Conservation (phyloP, 78 protist genomes). For the Planoprotostelium fungivorum region DNA sequence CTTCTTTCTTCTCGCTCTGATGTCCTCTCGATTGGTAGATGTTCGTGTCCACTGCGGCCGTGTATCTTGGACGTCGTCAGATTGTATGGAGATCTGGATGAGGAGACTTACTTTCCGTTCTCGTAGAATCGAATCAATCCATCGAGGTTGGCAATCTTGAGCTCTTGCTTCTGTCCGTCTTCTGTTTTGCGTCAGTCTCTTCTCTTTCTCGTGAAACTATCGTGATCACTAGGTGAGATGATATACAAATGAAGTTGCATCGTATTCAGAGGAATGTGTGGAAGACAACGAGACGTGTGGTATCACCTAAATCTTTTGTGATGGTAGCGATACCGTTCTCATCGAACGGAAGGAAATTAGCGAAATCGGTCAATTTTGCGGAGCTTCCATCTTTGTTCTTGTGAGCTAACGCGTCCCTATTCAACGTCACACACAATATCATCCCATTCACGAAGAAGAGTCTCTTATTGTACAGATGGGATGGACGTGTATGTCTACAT, state of each 20-base stretch:
- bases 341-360: neutral
- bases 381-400: neutral
- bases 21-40: neutral
- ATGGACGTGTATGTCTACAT: too few relatives aligned
- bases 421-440: too few relatives aligned
- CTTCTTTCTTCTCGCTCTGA: neutral
- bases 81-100: neutral
- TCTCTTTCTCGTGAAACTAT: neutral
- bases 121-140: neutral
- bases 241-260: too few relatives aligned
- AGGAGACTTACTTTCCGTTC: neutral
- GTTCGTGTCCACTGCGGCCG: neutral
- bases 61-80: neutral
- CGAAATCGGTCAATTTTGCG: neutral
- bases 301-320: too few relatives aligned
- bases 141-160: neutral
- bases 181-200: neutral
- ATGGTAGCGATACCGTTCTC: neutral
- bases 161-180: neutral
- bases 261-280: too few relatives aligned
- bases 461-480: too few relatives aligned
- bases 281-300: too few relatives aligned
- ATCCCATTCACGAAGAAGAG: too few relatives aligned
- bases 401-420: neutral
- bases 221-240: too few relatives aligned